Evolutionary conservation across 2,329 filamentous ascomycete genomes (phyloP).

Genomic region (Anthostomella pinea): DNA sequence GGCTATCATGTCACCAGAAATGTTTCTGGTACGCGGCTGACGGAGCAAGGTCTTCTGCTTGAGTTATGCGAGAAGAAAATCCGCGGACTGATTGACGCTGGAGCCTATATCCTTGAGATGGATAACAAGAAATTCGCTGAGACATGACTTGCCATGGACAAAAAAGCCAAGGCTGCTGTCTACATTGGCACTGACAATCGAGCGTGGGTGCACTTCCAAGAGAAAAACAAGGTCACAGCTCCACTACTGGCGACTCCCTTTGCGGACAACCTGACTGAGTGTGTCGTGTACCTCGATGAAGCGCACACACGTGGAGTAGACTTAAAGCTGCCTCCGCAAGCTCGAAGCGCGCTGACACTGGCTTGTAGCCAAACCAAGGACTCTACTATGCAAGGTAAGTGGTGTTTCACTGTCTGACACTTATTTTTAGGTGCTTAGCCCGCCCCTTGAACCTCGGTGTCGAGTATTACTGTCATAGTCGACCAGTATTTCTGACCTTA

Average conservation of each 20-base stretch:
- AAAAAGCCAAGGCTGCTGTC: conserved; percentile 46
- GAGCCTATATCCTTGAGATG: conserved; percentile 64
- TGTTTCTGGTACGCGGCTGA: conserved; percentile 34
- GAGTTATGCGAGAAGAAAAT: conserved; percentile 38
- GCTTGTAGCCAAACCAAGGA: conserved; percentile 59
- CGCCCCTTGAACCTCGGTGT: no score
- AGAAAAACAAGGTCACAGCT: conserved; percentile 23
- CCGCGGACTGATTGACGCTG: conserved; percentile 60
- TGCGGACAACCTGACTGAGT: conserved; percentile 47
- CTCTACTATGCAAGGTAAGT: conserved; percentile 55
- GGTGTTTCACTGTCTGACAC: no score
- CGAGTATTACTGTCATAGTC: no score
- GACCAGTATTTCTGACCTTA: no score
- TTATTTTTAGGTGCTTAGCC: no score
- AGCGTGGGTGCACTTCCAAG: conserved; percentile 41
- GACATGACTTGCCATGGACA: conserved; percentile 48
- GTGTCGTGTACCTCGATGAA: conserved; percentile 57
- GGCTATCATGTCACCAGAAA: conserved; percentile 38
- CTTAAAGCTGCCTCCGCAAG: conserved; percentile 49
- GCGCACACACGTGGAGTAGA: conserved; percentile 62
- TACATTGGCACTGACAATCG: conserved; percentile 50
- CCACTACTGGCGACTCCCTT: conserved; percentile 54
- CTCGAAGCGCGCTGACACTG: conserved; percentile 54
- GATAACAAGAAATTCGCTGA: conserved; percentile 48
- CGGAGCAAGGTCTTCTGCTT: conserved; percentile 43